These are phyloP conservation scores for Pinus tabuliformis DNA, from an alignment of 75 land plant species.

Conservation along the genomic window DNA sequence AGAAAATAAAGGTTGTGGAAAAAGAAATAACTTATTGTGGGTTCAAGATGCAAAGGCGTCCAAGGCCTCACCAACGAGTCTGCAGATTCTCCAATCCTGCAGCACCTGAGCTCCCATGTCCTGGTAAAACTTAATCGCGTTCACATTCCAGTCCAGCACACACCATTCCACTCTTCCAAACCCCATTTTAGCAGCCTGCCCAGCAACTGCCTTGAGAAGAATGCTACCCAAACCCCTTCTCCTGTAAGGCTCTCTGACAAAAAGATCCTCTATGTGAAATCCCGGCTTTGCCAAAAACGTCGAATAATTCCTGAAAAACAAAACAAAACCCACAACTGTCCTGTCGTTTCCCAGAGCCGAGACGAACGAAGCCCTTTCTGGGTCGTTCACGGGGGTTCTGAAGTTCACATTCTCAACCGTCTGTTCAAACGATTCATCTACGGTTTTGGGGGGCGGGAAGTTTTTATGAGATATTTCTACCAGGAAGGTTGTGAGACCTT, in stretches of 20 bases:
- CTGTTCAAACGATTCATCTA: constrained; percentile 13
- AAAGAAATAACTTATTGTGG: not conserved
- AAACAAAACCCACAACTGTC: constrained; percentile 68
- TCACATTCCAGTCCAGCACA: constrained; percentile 94
- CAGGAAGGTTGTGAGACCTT: constrained; percentile 57
- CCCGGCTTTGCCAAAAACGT: constrained; percentile 86
- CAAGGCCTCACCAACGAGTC: constrained; percentile 68
- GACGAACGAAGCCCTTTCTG: constrained; percentile 28
- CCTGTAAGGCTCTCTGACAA: constrained; percentile 79
- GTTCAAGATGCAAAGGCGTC: constrained; percentile 20
- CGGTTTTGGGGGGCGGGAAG: constrained; percentile 1
- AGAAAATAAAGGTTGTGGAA: not conserved
- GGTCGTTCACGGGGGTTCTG: constrained; percentile 34
- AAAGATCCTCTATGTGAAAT: constrained; percentile 86
- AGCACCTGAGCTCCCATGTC: constrained; percentile 66
- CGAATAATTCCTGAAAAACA: constrained; percentile 94
- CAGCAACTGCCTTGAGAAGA: constrained; percentile 73
- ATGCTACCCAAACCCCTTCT: constrained; percentile 76
- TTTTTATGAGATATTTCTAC: constrained; percentile 45
- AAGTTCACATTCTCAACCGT: constrained; percentile 22
- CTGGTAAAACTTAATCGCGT: constrained; percentile 90
- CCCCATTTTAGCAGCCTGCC: constrained; percentile 69
- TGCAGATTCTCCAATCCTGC: constrained; percentile 79
- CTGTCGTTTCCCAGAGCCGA: constrained; percentile 18
- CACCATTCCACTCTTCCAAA: constrained; percentile 93